Conservation (phyloP, 768 basidiomycete genomes). For the Suillus clintonianus region DNA sequence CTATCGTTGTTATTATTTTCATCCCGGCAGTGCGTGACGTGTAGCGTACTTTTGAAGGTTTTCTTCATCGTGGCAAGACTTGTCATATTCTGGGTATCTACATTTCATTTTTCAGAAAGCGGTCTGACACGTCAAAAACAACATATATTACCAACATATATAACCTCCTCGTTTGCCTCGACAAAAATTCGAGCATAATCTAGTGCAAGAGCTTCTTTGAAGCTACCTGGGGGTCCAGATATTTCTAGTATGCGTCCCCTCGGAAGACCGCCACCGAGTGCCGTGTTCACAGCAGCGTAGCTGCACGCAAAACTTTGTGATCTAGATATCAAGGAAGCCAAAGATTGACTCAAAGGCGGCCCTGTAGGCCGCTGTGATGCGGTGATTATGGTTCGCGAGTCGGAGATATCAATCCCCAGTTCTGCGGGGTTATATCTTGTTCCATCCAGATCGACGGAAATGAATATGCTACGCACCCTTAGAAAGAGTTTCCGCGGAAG, state of each 20-base stretch:
- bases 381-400: conserved; percentile 48
- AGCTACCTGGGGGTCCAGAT: conserved; percentile 74
- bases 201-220: conserved; percentile 58
- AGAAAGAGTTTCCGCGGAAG: conserved; percentile 48
- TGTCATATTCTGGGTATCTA: conserved; percentile 54
- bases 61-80: conserved; percentile 35
- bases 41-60: conserved; percentile 22
- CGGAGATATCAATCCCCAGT: conserved; percentile 46
- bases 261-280: conserved; percentile 65
- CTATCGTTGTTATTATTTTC: conserved; percentile 28
- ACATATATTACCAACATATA: conserved; percentile 60
- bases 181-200: conserved; percentile 52
- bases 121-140: neutral
- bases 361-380: conserved; percentile 37
- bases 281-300: conserved; percentile 53
- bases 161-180: conserved; percentile 48
- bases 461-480: conserved; percentile 40
- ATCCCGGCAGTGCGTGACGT: neutral
- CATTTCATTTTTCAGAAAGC: conserved; percentile 10
- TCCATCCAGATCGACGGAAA: neutral
- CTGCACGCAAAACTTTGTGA: conserved; percentile 18
- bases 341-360: conserved; percentile 55
- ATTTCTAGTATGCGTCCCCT: conserved; percentile 69
- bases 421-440: conserved; percentile 38
- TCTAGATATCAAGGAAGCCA: conserved; percentile 41